Evolutionary conservation across 257 asterid species (phyloP).

Genomic region (Capsicum baccatum): DNA sequence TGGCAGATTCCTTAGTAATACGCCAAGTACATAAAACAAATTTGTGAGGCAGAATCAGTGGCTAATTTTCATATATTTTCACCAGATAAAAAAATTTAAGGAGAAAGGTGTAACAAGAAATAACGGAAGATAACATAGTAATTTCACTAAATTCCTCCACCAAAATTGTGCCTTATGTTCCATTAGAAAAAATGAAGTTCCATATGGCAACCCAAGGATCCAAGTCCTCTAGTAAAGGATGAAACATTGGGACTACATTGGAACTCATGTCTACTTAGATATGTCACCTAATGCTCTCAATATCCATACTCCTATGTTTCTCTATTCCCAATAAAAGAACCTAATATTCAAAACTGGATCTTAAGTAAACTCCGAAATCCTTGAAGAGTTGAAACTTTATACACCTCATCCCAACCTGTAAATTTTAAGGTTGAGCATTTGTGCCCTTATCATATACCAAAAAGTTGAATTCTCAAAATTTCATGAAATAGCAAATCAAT

Average conservation of each 20-base stretch:
- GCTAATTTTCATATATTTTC: conserved; percentile 7
- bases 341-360: conserved; percentile 61
- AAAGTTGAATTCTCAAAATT: conserved; percentile 46
- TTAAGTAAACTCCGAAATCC: conserved; percentile 44
- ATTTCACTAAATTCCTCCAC: conserved; percentile 28
- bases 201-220: conserved; percentile 19
- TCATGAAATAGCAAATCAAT: conserved; percentile 43
- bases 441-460: conserved; percentile 51
- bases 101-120: conserved; percentile 8
- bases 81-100: not conserved
- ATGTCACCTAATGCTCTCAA: conserved; percentile 38
- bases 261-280: conserved; percentile 18
- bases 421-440: conserved; percentile 40
- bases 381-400: conserved; percentile 41
- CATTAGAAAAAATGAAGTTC: conserved; percentile 21
- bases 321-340: conserved; percentile 41
- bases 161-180: conserved; percentile 33
- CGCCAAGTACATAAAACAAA: conserved; percentile 4
- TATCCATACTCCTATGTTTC: conserved; percentile 43
- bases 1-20: not conserved
- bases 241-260: conserved; percentile 22
- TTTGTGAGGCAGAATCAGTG: conserved; percentile 11
- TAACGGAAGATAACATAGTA: conserved; percentile 21
- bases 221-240: conserved; percentile 16
- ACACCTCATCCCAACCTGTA: conserved; percentile 38